Base-by-base conservation (phyloP, 2,329 filamentous ascomycete species). In the Fusarium veterinarium region DNA sequence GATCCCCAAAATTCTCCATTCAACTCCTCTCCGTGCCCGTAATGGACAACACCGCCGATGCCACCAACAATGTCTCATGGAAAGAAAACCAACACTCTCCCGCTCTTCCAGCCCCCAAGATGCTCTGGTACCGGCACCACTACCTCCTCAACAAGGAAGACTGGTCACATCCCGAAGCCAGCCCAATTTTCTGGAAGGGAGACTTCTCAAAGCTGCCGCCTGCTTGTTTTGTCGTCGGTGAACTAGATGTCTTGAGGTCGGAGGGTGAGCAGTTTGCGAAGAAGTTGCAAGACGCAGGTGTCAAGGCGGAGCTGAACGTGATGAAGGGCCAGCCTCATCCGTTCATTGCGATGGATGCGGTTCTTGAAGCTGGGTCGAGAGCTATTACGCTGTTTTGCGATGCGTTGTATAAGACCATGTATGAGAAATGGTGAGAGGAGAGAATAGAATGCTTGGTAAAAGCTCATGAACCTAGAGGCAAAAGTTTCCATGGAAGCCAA, bases 301-400 rank as follows among this genome's bases (percentile, higher is more conserved):
- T 61, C 12, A 61, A 61, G 30, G 23, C 49, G 6, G 49, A 61
- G 5, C 8, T 56, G 5, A 69, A 68, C 23, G 38, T 52, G 2
- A 69, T 69, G 51, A 58, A 64, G 5, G 51, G 66, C 2, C 66
- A 69, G 1, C 66, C 66, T 6, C 66, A 69, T n/a, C 64, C 64
- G 0, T 69, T 69, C 0, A 69, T 69, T n/a, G 64, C 66, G 6
- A 69, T 69, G 64, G 64, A 64, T 35, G 64, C 64, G 0, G 66
- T 64, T 2, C 31, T 69, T 1, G 58, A 69, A 14, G 64, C 64
- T 33, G 66, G 66, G 1, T 58, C 66, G 4, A 58, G 25, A 25
- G 64, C 64, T 0, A 69, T 69, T 2, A 40, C 58, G 0, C 7
- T 69, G 2, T 69, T 69, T 16, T 69, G 64, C 1, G 49, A 69